These are phyloP conservation scores for Colletotrichum euphorbiae DNA, from an alignment of 2,329 filamentous ascomycete genomes.

Conservation along the genomic window DNA sequence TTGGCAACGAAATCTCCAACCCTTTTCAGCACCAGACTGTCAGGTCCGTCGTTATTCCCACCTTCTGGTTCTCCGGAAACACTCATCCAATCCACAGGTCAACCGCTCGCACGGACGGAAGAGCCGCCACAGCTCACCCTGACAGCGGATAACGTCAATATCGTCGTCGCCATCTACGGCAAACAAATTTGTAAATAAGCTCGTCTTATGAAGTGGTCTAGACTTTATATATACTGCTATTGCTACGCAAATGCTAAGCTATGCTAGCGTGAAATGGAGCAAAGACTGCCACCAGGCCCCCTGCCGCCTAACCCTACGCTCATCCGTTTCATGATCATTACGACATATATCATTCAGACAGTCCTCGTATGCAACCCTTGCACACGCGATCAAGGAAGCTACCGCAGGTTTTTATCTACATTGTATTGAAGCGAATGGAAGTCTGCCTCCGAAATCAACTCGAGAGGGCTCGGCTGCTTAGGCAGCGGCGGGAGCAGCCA, in stretches of 20 bases:
- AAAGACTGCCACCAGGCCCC: not conserved
- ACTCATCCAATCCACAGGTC: too few species aligned
- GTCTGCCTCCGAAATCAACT: conserved; percentile 32
- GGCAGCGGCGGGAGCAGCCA: conserved; percentile 1
- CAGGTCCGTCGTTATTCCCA: too few species aligned
- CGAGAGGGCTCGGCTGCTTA: conserved; percentile 5
- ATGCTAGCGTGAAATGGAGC: conserved; percentile 13
- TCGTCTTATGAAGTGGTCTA: conserved; percentile 15
- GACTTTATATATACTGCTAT: conserved; percentile 8
- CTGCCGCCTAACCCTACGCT: not conserved
- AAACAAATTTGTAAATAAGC: too few species aligned
- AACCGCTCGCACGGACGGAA: too few species aligned
- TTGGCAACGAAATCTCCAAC: too few species aligned
- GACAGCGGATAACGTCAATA: too few species aligned
- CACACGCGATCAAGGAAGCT: not conserved
- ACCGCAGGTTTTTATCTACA: conserved; percentile 4
- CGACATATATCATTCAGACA: not conserved
- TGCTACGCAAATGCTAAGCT: conserved; percentile 33
- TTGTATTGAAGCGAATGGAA: not conserved
- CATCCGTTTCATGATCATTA: not conserved
- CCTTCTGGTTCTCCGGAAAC: too few species aligned
- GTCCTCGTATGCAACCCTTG: not conserved
- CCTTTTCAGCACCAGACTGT: too few species aligned
- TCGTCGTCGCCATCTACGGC: too few species aligned
- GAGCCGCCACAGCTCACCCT: too few species aligned